These are phyloP conservation scores for Aspergillus glaucus DNA, from an alignment of 2,329 filamentous ascomycete species.

Conservation along the genomic window DNA sequence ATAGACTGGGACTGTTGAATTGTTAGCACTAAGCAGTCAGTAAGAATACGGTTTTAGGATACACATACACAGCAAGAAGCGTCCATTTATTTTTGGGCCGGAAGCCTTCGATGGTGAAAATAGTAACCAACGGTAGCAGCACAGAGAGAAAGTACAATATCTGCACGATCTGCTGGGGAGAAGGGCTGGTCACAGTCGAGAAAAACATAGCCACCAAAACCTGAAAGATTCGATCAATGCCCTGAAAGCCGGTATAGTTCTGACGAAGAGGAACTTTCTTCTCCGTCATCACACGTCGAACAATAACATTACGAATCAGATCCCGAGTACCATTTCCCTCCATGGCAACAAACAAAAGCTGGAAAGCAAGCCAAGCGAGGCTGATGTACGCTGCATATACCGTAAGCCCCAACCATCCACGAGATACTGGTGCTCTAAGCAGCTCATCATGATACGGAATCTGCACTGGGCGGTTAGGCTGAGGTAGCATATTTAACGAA, in stretches of 20 bases:
- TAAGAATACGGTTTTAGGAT: no score
- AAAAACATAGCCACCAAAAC: conserved; percentile 7
- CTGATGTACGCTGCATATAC: conserved; percentile 3
- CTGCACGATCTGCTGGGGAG: conserved; percentile 7
- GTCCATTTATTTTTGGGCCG: conserved; percentile 11
- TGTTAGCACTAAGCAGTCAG: background rate
- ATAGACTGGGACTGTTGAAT: conserved; percentile 5
- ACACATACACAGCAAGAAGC: conserved; percentile 1
- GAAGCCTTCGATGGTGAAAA: conserved; percentile 11
- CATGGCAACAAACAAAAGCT: conserved; percentile 5
- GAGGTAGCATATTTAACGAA: conserved; percentile 10
- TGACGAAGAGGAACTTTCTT: conserved; percentile 2
- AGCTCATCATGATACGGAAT: conserved; percentile 10
- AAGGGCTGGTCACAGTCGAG: conserved; percentile 3
- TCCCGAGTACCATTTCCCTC: conserved; percentile 6
- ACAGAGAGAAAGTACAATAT: conserved; percentile 9
- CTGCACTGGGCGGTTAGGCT: background rate
- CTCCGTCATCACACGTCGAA: background rate
- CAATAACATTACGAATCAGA: conserved; percentile 2
- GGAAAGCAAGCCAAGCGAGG: conserved; percentile 5
- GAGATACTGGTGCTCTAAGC: conserved; percentile 2
- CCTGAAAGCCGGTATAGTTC: conserved; percentile 4
- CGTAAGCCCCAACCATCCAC: background rate
- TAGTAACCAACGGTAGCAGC: conserved; percentile 8
- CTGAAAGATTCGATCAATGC: conserved; percentile 6